Evolutionary conservation across 108 stramenopile genomes (phyloP).

Genomic region (Fragilariopsis cylindrus): DNA sequence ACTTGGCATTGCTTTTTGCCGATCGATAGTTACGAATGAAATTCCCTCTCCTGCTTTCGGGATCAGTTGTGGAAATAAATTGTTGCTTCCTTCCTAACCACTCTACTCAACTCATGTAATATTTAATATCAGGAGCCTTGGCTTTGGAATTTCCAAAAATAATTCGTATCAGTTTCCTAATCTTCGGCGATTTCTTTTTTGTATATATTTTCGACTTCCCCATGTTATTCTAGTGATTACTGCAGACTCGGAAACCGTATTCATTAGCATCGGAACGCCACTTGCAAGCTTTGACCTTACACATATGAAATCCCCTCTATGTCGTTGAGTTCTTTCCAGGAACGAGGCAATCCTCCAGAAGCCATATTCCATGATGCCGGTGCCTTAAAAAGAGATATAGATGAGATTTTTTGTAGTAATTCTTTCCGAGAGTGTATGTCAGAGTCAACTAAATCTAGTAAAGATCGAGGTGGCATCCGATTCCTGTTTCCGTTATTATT

Average conservation of each 20-base stretch:
- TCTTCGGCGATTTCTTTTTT: neutral
- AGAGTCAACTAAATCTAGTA: constrained; percentile 30
- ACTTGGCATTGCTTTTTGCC: no score
- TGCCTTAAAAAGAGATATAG: constrained; percentile 37
- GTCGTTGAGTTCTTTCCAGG: constrained; percentile 12
- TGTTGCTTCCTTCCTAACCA: no score
- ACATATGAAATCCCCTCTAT: constrained; percentile 17
- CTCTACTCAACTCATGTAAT: neutral
- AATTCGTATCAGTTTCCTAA: constrained; percentile 15
- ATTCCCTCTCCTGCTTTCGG: no score
- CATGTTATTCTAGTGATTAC: constrained; percentile 8
- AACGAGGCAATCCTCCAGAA: constrained; percentile 18
- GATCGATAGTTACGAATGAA: no score
- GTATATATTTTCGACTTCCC: constrained; percentile 24
- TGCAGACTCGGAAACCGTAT: constrained; percentile 5
- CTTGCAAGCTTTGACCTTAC: constrained; percentile 37
- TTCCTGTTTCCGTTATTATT: constrained; percentile 9
- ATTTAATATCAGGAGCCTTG: neutral
- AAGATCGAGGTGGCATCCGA: constrained; percentile 41
- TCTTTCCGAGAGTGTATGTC: constrained; percentile 4
- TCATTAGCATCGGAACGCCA: constrained; percentile 40
- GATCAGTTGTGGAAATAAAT: no score
- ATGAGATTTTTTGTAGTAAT: constrained; percentile 16
- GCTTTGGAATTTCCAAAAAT: constrained; percentile 13
- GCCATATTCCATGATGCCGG: constrained; percentile 39